A percentile compares a stretch with the other conserved stretches of the same genome.
phyloP scores from a whole-genome alignment of 2,329 filamentous ascomycete species.

The Fusarium sp. region DNA sequence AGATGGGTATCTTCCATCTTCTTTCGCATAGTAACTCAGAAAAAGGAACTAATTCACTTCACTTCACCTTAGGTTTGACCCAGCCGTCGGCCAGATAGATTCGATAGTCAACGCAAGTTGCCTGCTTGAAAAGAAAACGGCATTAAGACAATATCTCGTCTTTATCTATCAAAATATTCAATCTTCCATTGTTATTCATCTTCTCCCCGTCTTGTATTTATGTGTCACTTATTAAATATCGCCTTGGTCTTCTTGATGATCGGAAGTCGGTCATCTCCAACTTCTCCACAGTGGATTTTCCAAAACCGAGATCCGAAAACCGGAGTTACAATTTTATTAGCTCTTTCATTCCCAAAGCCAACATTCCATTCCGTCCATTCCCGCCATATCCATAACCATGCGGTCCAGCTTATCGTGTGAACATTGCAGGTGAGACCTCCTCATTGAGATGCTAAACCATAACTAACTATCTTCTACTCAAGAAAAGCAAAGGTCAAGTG shows the following conservation, averaged over 20 bases:
- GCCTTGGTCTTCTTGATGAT: neutral
- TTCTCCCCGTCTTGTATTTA: neutral
- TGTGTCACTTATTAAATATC: too few relatives aligned
- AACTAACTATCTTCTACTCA: fast-evolving
- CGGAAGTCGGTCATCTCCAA: slow-evolving; percentile 1
- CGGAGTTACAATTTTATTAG: slow-evolving; percentile 3
- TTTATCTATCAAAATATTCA: neutral
- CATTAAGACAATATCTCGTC: too few relatives aligned
- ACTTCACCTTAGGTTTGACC: neutral
- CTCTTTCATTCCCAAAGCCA: slow-evolving; percentile 15
- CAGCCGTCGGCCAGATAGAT: neutral
- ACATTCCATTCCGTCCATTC: neutral
- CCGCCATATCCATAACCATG: slow-evolving; percentile 27
- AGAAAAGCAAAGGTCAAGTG: slow-evolving; percentile 53
- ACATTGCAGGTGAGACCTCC: slow-evolving; percentile 44
- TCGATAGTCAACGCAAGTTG: neutral
- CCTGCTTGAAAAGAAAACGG: neutral
- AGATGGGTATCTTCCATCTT: neutral
- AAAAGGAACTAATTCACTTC: neutral
- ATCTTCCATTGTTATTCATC: neutral
- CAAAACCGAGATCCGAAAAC: slow-evolving; percentile 18
- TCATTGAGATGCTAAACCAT: fast-evolving
- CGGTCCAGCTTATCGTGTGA: slow-evolving; percentile 51
- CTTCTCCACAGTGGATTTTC: neutral
- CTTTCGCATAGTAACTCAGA: neutral